A percentile compares a stretch with the other conserved stretches of the same genome.
phyloP scores from a whole-genome alignment of 2,329 filamentous ascomycete species.

The Bimuria novae-zelandiae region DNA sequence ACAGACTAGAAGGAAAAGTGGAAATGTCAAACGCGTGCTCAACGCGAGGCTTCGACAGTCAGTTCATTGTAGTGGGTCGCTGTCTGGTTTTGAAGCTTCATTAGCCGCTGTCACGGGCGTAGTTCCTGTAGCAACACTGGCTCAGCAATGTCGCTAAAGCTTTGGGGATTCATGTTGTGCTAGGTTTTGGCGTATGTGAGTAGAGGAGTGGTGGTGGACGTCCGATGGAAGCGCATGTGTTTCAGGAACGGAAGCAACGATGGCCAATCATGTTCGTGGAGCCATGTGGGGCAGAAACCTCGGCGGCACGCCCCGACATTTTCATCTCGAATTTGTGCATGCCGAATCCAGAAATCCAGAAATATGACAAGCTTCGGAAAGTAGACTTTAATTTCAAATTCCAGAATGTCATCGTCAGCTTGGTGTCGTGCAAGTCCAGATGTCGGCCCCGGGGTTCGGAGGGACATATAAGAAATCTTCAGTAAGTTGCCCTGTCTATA shows the following conservation, averaged over 20 bases:
- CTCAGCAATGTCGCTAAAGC: conserved; percentile 29
- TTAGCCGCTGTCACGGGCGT: conserved; percentile 46
- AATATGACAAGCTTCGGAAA: conserved; percentile 1
- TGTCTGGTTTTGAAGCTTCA: conserved; percentile 44
- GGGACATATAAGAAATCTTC: no score
- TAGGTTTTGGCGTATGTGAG: conserved; percentile 18
- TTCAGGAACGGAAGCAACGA: conserved; percentile 21
- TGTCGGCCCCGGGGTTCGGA: no score
- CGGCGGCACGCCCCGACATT: neutral
- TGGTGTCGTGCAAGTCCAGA: no score
- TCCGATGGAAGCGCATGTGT: conserved; percentile 23
- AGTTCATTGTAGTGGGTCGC: conserved; percentile 32
- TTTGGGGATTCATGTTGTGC: conserved; percentile 31
- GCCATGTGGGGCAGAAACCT: neutral
- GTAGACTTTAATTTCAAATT: conserved; percentile 3
- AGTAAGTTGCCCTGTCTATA: no score
- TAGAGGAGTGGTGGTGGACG: conserved; percentile 38
- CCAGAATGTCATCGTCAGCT: neutral
- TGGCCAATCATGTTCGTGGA: conserved; percentile 27
- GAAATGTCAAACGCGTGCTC: conserved; percentile 31
- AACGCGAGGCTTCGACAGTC: conserved; percentile 25
- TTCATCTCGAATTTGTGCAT: conserved; percentile 4
- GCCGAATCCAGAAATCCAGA: neutral
- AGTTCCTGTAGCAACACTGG: conserved; percentile 36
- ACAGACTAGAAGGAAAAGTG: conserved; percentile 25